phyloP scores from a whole-genome alignment of 2,329 filamentous ascomycete genomes.

The Anthostomella pinea region DNA sequence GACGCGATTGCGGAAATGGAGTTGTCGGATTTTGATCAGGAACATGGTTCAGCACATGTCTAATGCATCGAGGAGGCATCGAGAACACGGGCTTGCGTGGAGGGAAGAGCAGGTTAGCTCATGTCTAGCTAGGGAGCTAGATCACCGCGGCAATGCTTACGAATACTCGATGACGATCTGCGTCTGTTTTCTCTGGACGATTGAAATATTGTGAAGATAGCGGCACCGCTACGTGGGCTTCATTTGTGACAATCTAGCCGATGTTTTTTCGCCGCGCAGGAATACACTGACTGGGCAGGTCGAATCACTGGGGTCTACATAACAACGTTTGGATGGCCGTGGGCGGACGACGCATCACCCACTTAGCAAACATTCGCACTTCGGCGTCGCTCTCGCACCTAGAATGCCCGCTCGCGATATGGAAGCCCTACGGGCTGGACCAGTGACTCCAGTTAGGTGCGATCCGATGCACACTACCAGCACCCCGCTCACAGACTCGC shows the following conservation, averaged over 20 bases:
- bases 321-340: no score
- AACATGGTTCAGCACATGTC: slow-evolving; percentile 24
- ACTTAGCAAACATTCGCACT: no score
- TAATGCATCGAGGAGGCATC: slow-evolving; percentile 13
- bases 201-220: slow-evolving; percentile 9
- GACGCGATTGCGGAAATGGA: slow-evolving; percentile 26
- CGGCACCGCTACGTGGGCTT: neutral
- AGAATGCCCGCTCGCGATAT: no score
- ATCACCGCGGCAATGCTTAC: slow-evolving; percentile 26
- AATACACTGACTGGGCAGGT: no score
- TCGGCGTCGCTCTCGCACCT: no score
- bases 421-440: no score
- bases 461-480: no score
- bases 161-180: slow-evolving; percentile 20
- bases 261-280: no score
- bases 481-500: no score
- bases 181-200: slow-evolving; percentile 2
- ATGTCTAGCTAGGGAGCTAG: slow-evolving; percentile 22
- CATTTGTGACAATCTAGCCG: neutral
- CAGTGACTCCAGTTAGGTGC: no score
- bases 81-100: slow-evolving; percentile 14
- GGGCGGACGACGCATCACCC: no score
- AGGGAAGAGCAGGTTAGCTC: slow-evolving; percentile 15
- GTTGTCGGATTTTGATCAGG: slow-evolving; percentile 27
- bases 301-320: no score